phyloP scores from a whole-genome alignment of 148 eudicot species.

The Diospyros lotus region DNA sequence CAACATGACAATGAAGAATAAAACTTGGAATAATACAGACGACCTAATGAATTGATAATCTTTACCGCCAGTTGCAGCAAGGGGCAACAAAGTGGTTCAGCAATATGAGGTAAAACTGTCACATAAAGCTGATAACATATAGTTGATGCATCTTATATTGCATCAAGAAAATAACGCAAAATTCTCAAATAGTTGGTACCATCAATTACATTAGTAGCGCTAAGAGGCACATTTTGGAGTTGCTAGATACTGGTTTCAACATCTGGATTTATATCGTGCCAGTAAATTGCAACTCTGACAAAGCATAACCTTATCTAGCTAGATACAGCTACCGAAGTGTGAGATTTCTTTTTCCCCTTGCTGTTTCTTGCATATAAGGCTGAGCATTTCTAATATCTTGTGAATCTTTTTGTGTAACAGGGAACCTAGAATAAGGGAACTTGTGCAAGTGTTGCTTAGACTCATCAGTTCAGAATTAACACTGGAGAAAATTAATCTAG shows the following conservation, averaged over 20 bases:
- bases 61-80: neutral
- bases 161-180: too few relatives aligned
- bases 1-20: neutral
- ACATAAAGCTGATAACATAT: neutral
- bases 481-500: constrained; percentile 46
- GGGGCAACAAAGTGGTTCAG: neutral
- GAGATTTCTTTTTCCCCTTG: neutral
- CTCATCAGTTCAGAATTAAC: constrained; percentile 60
- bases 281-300: neutral
- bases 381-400: neutral
- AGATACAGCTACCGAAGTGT: neutral
- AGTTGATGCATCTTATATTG: neutral
- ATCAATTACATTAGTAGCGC: neutral
- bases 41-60: neutral
- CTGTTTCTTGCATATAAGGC: neutral
- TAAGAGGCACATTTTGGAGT: neutral
- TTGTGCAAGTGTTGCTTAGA: constrained; percentile 69
- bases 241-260: neutral
- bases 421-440: constrained; percentile 78
- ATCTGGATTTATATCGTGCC: neutral
- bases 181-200: too few relatives aligned
- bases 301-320: neutral
- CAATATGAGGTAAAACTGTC: neutral
- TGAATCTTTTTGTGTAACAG: constrained; percentile 35
- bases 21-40: neutral